phyloP scores from a whole-genome alignment of 2,329 filamentous ascomycete species.

The Phoma sp. region DNA sequence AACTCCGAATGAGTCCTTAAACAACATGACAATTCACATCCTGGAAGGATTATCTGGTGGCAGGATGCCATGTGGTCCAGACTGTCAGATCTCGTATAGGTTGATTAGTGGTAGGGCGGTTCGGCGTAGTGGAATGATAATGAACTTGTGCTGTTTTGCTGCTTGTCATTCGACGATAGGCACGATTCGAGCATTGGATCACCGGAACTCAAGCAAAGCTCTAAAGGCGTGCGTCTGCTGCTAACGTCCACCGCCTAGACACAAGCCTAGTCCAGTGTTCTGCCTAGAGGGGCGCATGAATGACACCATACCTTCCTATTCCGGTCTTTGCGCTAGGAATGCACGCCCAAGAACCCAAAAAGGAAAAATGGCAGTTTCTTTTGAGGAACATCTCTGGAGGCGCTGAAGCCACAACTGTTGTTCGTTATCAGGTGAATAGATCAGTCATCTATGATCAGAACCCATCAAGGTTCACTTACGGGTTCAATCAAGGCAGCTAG shows the following conservation, averaged over 20 bases:
- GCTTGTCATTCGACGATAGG: not conserved
- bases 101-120: not conserved
- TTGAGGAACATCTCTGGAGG: not conserved
- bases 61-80: not conserved
- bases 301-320: constrained; percentile 9
- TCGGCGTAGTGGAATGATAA: not conserved
- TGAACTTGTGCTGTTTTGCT: not conserved
- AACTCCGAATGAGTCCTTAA: not conserved
- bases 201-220: not conserved
- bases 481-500: constrained; percentile 33
- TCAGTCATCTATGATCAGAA: not conserved
- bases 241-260: constrained; percentile 6
- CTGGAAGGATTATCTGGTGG: not conserved
- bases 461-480: constrained; percentile 22
- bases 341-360: not conserved
- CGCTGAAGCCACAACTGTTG: constrained; percentile 4
- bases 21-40: not conserved
- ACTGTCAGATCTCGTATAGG: not conserved
- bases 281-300: not conserved
- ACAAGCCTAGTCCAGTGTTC: not conserved
- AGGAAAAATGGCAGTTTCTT: not conserved
- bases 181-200: not conserved
- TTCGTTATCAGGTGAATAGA: constrained; percentile 1
- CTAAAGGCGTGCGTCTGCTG: constrained; percentile 7
- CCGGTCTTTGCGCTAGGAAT: not conserved